A percentile compares a stretch with the other conserved stretches of the same genome.
These are phyloP conservation scores for Podochytrium sp. DNA, from an alignment of 192 early-diverging fungal species.

Conservation along the genomic window DNA sequence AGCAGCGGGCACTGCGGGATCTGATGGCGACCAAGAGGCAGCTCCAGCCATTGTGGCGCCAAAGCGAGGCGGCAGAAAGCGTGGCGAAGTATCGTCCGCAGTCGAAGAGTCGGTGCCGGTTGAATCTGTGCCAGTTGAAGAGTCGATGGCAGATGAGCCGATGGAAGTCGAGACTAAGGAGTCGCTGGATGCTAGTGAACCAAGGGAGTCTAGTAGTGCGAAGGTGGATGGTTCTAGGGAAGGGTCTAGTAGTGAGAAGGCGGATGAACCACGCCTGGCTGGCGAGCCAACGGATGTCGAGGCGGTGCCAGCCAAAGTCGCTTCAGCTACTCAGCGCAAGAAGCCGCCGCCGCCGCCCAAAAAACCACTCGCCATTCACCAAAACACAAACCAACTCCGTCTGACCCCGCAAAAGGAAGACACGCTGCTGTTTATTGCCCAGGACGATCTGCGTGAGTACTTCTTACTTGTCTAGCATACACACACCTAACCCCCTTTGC, in stretches of 20 bases:
- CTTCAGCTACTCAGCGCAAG: too few species aligned
- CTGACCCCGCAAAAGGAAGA: slow-evolving; percentile 11
- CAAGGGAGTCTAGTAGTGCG: too few species aligned
- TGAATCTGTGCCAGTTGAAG: not conserved
- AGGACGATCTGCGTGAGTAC: slow-evolving; percentile 45
- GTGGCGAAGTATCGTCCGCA: not conserved
- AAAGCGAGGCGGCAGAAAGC: not conserved
- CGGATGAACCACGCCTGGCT: too few species aligned
- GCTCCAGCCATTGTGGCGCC: not conserved
- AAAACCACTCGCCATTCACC: too few species aligned
- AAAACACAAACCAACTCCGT: too few species aligned
- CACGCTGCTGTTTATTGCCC: slow-evolving; percentile 33
- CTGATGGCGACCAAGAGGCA: not conserved
- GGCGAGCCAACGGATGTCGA: too few species aligned
- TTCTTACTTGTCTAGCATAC: not conserved
- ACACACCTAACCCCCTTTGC: not conserved
- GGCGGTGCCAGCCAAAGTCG: too few species aligned
- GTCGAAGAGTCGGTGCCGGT: not conserved
- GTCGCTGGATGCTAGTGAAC: too few species aligned
- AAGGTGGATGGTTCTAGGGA: too few species aligned
- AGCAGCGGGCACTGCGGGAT: not conserved
- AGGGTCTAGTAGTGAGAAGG: too few species aligned
- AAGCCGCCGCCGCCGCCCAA: not conserved
- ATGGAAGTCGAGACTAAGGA: not conserved
- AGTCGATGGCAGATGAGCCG: not conserved